A percentile compares a stretch with the other conserved stretches of the same genome.
phyloP scores from a whole-genome alignment of 2,329 filamentous ascomycete genomes.

The Stagonosporopsis vannaccii region DNA sequence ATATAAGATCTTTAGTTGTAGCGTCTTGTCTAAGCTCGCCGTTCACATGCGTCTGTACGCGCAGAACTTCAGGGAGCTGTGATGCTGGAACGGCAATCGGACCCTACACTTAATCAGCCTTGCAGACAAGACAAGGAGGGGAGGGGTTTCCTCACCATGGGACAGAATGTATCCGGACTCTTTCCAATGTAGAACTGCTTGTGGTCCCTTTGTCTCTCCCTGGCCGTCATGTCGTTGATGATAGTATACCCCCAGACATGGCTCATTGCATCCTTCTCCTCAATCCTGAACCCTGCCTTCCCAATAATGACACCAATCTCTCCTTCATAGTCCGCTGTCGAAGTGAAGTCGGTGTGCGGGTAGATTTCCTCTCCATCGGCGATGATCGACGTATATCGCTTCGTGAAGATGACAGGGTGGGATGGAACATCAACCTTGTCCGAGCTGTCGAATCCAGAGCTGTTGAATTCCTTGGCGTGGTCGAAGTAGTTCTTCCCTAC shows the following conservation, averaged over 20 bases:
- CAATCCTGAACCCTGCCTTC: slow-evolving; percentile 55
- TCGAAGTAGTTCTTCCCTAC: slow-evolving; percentile 66
- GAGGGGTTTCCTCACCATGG: slow-evolving; percentile 52
- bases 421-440: slow-evolving; percentile 62
- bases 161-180: slow-evolving; percentile 63
- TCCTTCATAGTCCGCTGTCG: slow-evolving; percentile 63
- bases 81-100: slow-evolving; percentile 60
- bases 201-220: slow-evolving; percentile 49
- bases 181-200: slow-evolving; percentile 69
- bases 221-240: slow-evolving; percentile 49
- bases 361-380: slow-evolving; percentile 57
- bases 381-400: slow-evolving; percentile 62
- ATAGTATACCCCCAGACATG: slow-evolving; percentile 66
- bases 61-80: slow-evolving; percentile 54
- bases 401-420: slow-evolving; percentile 65
- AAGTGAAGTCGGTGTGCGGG: slow-evolving; percentile 57
- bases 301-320: slow-evolving; percentile 66
- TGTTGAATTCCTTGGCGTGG: slow-evolving; percentile 66
- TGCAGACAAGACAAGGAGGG: neutral
- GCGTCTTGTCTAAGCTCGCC: slow-evolving; percentile 57
- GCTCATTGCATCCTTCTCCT: slow-evolving; percentile 55
- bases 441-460: slow-evolving; percentile 61
- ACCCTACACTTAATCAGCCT: slow-evolving; percentile 44
- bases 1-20: slow-evolving; percentile 56
- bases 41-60: slow-evolving; percentile 57